Base-by-base conservation (phyloP, 495 filamentous ascomycete genomes). In the Aspergillus ostianus region DNA sequence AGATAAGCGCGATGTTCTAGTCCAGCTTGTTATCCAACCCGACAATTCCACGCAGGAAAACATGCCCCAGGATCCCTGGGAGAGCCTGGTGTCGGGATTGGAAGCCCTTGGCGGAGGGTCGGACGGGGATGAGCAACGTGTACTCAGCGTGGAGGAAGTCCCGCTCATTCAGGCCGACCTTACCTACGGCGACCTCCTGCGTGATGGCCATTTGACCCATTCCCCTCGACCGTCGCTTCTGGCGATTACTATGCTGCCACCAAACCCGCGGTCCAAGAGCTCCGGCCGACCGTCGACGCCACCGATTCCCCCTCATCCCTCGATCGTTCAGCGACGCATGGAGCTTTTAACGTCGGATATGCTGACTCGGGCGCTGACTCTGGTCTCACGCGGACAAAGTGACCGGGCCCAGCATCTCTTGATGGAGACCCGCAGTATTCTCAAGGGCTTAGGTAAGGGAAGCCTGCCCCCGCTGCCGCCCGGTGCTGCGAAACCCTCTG, bases 241-340 rank as follows among this genome's bases (percentile, higher is more conserved):
- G n/a, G 91, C 94, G 32, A 99, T 99, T 63, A 98, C 94, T 19
- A 97, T 99, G 90, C 82, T 99, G n/a, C 94, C 94, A 4, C 82
- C 90, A 2, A 77, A 80, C 23, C 77, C 83, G 6, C 84, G 78
- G 51, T 71, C 78, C 65, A 91, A 87, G 70, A 80, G 60, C 57
- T 58, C 64, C 30, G 84, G 84, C 56, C 84, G 79, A 69, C 87
- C 85, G 23, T 57, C 66, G 57, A 87, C 91, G 46, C 92, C 93
- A 23, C 90, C 92, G 9, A 98, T 99, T 59, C 94, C 94, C 18
- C 95, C 94, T 36, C 94, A 97, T 64, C 94, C 94, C 4, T 90
- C 89, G 54, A 91, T 99, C 56, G 95, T 99, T 9, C 94, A 99
- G 73, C 86, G 94, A 44, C 87, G 94, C 47, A 99, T 99, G 94